Evolutionary conservation across 2,329 filamentous ascomycete genomes (phyloP).

Genomic region (Malbranchea zuffiana): DNA sequence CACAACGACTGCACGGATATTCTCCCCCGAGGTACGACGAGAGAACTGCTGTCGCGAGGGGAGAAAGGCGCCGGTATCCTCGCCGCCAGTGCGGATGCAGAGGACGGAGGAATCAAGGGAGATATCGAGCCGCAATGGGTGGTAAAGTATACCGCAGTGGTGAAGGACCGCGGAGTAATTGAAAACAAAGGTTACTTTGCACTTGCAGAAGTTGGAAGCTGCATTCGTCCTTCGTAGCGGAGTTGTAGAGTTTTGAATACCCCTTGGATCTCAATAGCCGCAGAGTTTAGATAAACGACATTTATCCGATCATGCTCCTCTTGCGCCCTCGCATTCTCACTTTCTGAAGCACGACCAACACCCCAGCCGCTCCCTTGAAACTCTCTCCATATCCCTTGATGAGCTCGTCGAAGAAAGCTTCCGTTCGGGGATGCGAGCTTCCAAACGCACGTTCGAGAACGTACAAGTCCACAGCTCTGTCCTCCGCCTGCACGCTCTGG

Average conservation of each 20-base stretch:
- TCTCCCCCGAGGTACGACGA: slow-evolving; percentile 69
- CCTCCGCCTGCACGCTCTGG: slow-evolving; percentile 74
- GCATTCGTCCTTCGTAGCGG: slow-evolving; percentile 23
- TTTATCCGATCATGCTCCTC: slow-evolving; percentile 85
- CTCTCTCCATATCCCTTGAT: slow-evolving; percentile 61
- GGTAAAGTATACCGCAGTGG: slow-evolving; percentile 91
- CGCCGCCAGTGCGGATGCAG: slow-evolving; percentile 44
- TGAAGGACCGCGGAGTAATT: slow-evolving; percentile 85
- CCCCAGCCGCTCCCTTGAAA: slow-evolving; percentile 63
- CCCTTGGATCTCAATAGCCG: slow-evolving; percentile 8
- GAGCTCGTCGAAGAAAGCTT: slow-evolving; percentile 62
- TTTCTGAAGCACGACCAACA: slow-evolving; percentile 75
- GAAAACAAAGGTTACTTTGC: slow-evolving; percentile 99
- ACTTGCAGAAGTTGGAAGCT: slow-evolving; percentile 56
- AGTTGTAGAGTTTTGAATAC: not conserved
- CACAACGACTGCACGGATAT: slow-evolving; percentile 93
- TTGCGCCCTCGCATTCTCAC: slow-evolving; percentile 90
- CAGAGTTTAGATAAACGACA: not conserved
- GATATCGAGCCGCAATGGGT: slow-evolving; percentile 87
- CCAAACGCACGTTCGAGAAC: slow-evolving; percentile 90
- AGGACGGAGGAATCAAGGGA: slow-evolving; percentile 53
- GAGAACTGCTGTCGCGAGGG: slow-evolving; percentile 68
- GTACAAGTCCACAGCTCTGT: slow-evolving; percentile 90
- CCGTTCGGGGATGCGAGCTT: slow-evolving; percentile 82
- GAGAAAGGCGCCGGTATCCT: slow-evolving; percentile 65